phyloP scores from a whole-genome alignment of 1,139 yeast genomes.

The Taiozyma sp. region DNA sequence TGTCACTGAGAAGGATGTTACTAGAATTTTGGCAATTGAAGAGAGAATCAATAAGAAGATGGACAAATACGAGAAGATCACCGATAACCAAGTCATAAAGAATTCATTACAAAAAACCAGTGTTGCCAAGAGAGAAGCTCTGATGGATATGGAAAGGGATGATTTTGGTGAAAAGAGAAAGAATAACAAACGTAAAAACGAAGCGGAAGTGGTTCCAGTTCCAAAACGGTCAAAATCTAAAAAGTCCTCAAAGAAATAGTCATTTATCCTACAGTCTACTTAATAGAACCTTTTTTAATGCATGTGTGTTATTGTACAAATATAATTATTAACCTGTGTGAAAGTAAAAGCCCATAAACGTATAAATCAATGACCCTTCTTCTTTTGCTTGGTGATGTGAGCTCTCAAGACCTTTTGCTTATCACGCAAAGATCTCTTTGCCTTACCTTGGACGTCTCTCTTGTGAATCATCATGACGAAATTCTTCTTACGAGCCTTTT shows the following conservation, averaged over 20 bases:
- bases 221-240: constrained; percentile 3
- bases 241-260: constrained; percentile 3
- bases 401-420: constrained; percentile 83
- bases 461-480: constrained; percentile 98
- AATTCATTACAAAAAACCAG: constrained; percentile 65
- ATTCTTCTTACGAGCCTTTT: constrained; percentile 97
- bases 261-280: background rate
- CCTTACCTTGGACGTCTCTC: constrained; percentile 90
- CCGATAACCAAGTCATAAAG: constrained; percentile 73
- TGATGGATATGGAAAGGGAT: constrained; percentile 91
- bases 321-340: background rate
- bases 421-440: constrained; percentile 83
- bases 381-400: constrained; percentile 85
- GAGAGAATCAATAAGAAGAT: constrained; percentile 75
- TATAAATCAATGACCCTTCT: constrained; percentile 52
- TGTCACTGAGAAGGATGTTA: constrained; percentile 82
- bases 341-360: background rate
- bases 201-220: background rate
- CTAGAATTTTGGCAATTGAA: constrained; percentile 80
- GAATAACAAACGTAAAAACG: constrained; percentile 46
- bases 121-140: constrained; percentile 83
- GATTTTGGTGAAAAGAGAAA: constrained; percentile 74
- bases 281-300: background rate
- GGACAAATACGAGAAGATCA: constrained; percentile 63
- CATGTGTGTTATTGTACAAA: background rate